Percentiles rank a stretch among this genome's conserved stretches.
phyloP scores from a whole-genome alignment of 495 filamentous ascomycete genomes.

The Diplogelasinospora grovesii region DNA sequence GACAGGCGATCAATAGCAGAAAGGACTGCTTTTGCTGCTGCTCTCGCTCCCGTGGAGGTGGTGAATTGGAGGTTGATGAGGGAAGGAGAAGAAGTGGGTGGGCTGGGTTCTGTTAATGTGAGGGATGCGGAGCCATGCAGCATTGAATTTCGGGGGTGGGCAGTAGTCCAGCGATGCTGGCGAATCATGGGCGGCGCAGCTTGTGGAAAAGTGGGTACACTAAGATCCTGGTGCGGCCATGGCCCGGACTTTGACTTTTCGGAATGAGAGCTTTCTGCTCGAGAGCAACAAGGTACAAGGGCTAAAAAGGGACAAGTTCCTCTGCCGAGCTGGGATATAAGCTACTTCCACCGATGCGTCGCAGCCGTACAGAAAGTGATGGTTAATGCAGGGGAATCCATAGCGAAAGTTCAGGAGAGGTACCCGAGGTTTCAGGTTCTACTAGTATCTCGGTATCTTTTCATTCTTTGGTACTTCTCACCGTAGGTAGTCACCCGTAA shows the following conservation, averaged over 20 bases:
- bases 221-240: slow-evolving; percentile 15
- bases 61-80: slow-evolving; percentile 23
- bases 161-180: slow-evolving; percentile 10
- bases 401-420: too few species aligned
- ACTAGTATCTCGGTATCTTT: too few species aligned
- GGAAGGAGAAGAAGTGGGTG: slow-evolving; percentile 25
- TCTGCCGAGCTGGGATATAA: neutral
- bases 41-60: slow-evolving; percentile 13
- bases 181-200: slow-evolving; percentile 10
- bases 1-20: slow-evolving; percentile 10
- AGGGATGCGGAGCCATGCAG: slow-evolving; percentile 21
- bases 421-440: too few species aligned
- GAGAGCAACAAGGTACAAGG: neutral
- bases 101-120: slow-evolving; percentile 31
- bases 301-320: neutral
- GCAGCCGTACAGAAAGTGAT: neutral
- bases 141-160: slow-evolving; percentile 21
- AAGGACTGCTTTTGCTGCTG: slow-evolving; percentile 16
- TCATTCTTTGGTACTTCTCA: too few species aligned
- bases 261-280: too few species aligned
- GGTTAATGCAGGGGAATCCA: slow-evolving; percentile 5
- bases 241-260: slow-evolving; percentile 10
- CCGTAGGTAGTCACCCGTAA: too few species aligned
- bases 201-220: slow-evolving; percentile 14
- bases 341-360: neutral